These are phyloP conservation scores for Coprinellus aureogranulatus DNA, from an alignment of 768 basidiomycete species.

Conservation along the genomic window DNA sequence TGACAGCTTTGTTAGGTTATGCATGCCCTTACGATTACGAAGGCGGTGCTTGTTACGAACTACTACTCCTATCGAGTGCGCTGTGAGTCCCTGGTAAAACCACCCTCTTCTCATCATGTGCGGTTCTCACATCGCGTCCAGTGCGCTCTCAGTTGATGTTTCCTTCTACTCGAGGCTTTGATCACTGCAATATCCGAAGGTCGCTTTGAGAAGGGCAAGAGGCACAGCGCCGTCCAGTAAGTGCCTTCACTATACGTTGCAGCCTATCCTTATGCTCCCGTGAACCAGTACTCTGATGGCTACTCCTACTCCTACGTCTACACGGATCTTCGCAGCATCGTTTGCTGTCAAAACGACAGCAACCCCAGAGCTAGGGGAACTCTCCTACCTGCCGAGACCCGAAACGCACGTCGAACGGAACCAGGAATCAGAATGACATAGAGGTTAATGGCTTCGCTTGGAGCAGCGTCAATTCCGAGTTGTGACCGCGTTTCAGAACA, in stretches of 20 bases:
- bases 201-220: slow-evolving; percentile 83
- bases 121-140: slow-evolving; percentile 28
- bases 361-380: slow-evolving; percentile 77
- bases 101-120: slow-evolving; percentile 3
- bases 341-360: slow-evolving; percentile 74
- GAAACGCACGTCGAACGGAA: slow-evolving; percentile 63
- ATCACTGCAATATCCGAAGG: slow-evolving; percentile 82
- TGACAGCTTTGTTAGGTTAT: slow-evolving; percentile 63
- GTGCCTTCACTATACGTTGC: slow-evolving; percentile 22
- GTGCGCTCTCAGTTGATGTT: slow-evolving; percentile 52
- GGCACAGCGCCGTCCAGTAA: slow-evolving; percentile 76
- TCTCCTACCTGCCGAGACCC: slow-evolving; percentile 69
- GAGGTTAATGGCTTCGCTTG: slow-evolving; percentile 91
- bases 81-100: slow-evolving; percentile 79
- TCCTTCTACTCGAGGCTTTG: slow-evolving; percentile 53
- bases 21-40: slow-evolving; percentile 84
- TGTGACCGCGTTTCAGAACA: too few species aligned
- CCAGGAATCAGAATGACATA: slow-evolving; percentile 63
- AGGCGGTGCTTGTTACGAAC: slow-evolving; percentile 90
- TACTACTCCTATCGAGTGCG: slow-evolving; percentile 97
- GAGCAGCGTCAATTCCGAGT: too few species aligned
- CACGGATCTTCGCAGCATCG: slow-evolving; percentile 75
- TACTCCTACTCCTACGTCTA: slow-evolving; percentile 92
- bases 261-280: background rate
- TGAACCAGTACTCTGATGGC: slow-evolving; percentile 78